A percentile compares a stretch with the other conserved stretches of the same genome.
Conservation (phyloP, 306 rosid species). For the Trifolium pratense region DNA sequence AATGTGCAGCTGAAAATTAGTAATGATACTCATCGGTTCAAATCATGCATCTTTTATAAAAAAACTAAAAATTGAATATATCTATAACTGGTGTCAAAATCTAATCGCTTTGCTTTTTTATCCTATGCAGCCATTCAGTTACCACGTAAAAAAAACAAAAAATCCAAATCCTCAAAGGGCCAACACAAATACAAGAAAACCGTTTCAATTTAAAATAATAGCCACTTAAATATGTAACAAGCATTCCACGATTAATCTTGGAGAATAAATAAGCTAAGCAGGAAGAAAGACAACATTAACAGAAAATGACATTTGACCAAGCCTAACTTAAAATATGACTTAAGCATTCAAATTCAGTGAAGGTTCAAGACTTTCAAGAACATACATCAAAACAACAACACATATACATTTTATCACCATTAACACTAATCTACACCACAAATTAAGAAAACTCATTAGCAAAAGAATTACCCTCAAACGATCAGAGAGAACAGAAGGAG, state of each 20-base stretch:
- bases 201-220: neutral
- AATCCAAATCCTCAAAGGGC: neutral
- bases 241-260: neutral
- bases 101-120: no score
- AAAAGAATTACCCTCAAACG: conserved; percentile 59
- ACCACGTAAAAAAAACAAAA: neutral
- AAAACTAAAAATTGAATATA: no score
- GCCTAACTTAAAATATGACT: neutral
- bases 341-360: neutral
- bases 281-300: neutral
- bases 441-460: neutral
- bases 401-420: neutral
- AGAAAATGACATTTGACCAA: neutral
- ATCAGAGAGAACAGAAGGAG: conserved; percentile 68
- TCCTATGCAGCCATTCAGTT: neutral
- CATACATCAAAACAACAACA: neutral
- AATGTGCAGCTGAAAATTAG: neutral
- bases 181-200: neutral
- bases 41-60: neutral
- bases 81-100: no score
- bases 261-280: neutral
- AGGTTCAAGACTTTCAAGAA: neutral
- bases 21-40: neutral
- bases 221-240: neutral
- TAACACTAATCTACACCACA: neutral